phyloP scores from a whole-genome alignment of 1,284 basidiomycete genomes.

The Marasmius fiardii region DNA sequence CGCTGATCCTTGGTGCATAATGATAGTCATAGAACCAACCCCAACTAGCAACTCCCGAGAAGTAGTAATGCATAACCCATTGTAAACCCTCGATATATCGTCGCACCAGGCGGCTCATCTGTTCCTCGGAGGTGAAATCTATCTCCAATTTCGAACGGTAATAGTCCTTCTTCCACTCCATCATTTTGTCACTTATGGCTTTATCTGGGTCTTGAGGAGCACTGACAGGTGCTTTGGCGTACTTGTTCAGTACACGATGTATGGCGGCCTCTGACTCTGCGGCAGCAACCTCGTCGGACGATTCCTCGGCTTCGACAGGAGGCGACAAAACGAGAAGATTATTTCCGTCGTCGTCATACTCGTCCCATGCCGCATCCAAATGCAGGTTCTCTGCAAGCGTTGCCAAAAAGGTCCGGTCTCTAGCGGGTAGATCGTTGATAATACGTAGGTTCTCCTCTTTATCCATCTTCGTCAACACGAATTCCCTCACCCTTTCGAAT shows the following conservation, averaged over 20 bases:
- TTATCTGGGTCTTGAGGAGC: constrained; percentile 53
- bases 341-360: constrained; percentile 81
- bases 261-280: constrained; percentile 69
- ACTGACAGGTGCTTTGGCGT: constrained; percentile 78
- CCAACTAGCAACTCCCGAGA: constrained; percentile 96
- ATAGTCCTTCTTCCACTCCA: constrained; percentile 88
- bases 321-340: constrained; percentile 67
- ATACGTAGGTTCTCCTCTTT: constrained; percentile 54
- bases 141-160: constrained; percentile 90
- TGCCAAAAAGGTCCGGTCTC: constrained; percentile 76
- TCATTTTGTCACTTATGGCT: constrained; percentile 80
- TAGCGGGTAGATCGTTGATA: constrained; percentile 73
- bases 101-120: constrained; percentile 68
- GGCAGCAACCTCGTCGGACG: constrained; percentile 48
- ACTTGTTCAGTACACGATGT: constrained; percentile 84
- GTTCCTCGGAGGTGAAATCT: constrained; percentile 64
- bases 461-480: constrained; percentile 56
- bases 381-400: constrained; percentile 75
- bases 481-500: constrained; percentile 72
- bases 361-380: constrained; percentile 82
- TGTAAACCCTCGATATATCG: constrained; percentile 94
- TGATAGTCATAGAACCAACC: constrained; percentile 99
- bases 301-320: constrained; percentile 49
- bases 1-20: constrained; percentile 92
- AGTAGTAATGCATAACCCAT: constrained; percentile 99